phyloP scores from a whole-genome alignment of 1,284 basidiomycete genomes.

The Trichosporon faecale region DNA sequence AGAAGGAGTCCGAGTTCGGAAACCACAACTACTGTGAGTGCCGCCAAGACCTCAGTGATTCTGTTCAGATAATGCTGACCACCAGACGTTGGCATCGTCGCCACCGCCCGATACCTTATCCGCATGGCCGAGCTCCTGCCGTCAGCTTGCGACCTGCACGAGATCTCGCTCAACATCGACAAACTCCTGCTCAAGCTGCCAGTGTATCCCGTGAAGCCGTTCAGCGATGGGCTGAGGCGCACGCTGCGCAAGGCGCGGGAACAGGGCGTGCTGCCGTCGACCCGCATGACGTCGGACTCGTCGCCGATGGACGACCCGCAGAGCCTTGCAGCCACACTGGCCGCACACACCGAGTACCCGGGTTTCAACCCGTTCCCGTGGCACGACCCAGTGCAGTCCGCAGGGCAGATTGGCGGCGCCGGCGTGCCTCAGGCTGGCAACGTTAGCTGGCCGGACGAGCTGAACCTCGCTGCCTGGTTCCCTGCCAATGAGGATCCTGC shows the following conservation, averaged over 20 bases:
- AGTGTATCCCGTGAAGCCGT: slow-evolving; percentile 13
- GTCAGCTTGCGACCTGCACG: slow-evolving; percentile 15
- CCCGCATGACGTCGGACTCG: slow-evolving; percentile 15
- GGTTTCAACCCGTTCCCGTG: slow-evolving; percentile 27
- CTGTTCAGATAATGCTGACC: slow-evolving; percentile 9
- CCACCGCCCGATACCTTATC: slow-evolving; percentile 27
- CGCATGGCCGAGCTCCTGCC: slow-evolving; percentile 27
- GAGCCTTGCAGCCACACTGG: slow-evolving; percentile 9
- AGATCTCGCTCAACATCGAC: slow-evolving; percentile 26
- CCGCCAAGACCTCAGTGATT: background rate
- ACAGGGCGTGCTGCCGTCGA: slow-evolving; percentile 20
- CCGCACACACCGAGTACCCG: slow-evolving; percentile 3
- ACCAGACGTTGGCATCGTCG: slow-evolving; percentile 24
- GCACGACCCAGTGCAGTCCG: slow-evolving; percentile 21
- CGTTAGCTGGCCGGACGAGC: slow-evolving; percentile 17
- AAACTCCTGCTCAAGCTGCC: slow-evolving; percentile 23
- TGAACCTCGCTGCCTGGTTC: slow-evolving; percentile 25
- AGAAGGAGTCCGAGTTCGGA: slow-evolving; percentile 25
- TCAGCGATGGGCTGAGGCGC: slow-evolving; percentile 21
- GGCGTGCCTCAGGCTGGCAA: background rate
- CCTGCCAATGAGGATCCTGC: slow-evolving; percentile 13
- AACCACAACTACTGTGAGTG: slow-evolving; percentile 26
- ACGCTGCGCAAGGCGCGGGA: slow-evolving; percentile 21
- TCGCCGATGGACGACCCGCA: slow-evolving; percentile 9
- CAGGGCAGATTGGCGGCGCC: background rate